Conservation (phyloP, 2,329 filamentous ascomycete genomes). For the Pseudogymnoascus sp. region DNA sequence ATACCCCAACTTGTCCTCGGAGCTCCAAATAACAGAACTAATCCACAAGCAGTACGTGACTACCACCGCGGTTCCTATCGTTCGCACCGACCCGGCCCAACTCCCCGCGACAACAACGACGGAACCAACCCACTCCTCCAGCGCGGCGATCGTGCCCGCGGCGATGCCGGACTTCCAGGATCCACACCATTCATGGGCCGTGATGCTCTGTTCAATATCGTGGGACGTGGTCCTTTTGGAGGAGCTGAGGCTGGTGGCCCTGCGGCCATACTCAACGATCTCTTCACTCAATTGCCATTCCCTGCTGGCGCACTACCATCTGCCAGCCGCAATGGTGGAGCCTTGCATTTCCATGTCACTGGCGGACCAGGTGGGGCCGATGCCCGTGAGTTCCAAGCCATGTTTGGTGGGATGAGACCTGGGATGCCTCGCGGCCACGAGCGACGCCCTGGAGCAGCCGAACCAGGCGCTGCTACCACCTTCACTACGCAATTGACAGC, state of each 20-base stretch:
- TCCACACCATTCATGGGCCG: slow-evolving; percentile 23
- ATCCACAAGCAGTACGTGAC: slow-evolving; percentile 29
- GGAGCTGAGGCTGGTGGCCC: slow-evolving; percentile 14
- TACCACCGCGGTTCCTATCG: slow-evolving; percentile 36
- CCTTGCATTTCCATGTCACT: slow-evolving; percentile 52
- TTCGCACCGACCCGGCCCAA: slow-evolving; percentile 39
- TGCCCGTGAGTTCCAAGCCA: slow-evolving; percentile 41
- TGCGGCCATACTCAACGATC: slow-evolving; percentile 16
- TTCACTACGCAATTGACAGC: slow-evolving; percentile 66
- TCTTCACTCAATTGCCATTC: slow-evolving; percentile 23
- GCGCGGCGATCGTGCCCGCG: slow-evolving; percentile 37
- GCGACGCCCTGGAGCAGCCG: slow-evolving; percentile 22
- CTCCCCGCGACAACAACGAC: slow-evolving; percentile 58
- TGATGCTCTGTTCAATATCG: slow-evolving; percentile 23
- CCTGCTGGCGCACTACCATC: background rate
- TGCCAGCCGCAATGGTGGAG: slow-evolving; percentile 37
- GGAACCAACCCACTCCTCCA: slow-evolving; percentile 81
- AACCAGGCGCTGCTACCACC: slow-evolving; percentile 26
- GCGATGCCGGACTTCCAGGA: slow-evolving; percentile 19
- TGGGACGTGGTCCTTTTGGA: slow-evolving; percentile 20
- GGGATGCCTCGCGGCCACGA: slow-evolving; percentile 23
- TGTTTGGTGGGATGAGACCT: slow-evolving; percentile 24
- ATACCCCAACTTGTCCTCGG: background rate
- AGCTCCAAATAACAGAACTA: slow-evolving; percentile 20
- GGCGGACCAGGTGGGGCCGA: slow-evolving; percentile 41